Percentiles rank a stretch among this genome's conserved stretches.
These are phyloP conservation scores for Wallacemonas collosoma DNA, from an alignment of 208 protist species.

Conservation along the genomic window DNA sequence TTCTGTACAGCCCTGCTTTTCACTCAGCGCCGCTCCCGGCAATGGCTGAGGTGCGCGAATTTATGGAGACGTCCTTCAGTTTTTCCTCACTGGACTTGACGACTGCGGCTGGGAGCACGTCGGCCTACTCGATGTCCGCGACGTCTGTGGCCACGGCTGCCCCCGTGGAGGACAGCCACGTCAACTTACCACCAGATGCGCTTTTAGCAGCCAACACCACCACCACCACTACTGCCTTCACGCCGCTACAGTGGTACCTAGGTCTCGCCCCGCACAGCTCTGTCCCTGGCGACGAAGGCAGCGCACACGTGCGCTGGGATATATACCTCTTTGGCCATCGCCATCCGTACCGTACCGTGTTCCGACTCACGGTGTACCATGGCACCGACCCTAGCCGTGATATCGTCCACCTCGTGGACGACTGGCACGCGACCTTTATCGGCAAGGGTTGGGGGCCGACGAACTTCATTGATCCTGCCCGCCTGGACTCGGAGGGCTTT, in stretches of 20 bases:
- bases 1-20: conserved; percentile 4
- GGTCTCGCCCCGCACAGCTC: conserved; percentile 31
- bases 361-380: conserved; percentile 45
- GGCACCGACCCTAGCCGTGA: conserved; percentile 29
- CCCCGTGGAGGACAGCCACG: background rate
- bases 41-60: background rate
- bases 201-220: conserved; percentile 5
- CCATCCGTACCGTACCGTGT: conserved; percentile 38
- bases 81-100: conserved; percentile 1
- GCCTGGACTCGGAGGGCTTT: conserved; percentile 31
- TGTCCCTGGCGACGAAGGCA: background rate
- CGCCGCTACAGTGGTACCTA: conserved; percentile 34
- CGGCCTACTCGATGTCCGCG: too few relatives aligned
- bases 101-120: background rate
- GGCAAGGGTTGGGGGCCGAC: conserved; percentile 56
- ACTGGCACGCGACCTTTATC: conserved; percentile 42
- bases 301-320: conserved; percentile 19
- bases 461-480: conserved; percentile 38
- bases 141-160: too few relatives aligned
- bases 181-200: background rate
- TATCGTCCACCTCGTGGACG: conserved; percentile 38
- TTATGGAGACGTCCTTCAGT: conserved; percentile 11
- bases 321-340: conserved; percentile 52
- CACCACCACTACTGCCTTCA: background rate
- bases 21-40: conserved; percentile 1